Base-by-base conservation (phyloP, 2,329 filamentous ascomycete genomes). In the Cordyceps cicadae region DNA sequence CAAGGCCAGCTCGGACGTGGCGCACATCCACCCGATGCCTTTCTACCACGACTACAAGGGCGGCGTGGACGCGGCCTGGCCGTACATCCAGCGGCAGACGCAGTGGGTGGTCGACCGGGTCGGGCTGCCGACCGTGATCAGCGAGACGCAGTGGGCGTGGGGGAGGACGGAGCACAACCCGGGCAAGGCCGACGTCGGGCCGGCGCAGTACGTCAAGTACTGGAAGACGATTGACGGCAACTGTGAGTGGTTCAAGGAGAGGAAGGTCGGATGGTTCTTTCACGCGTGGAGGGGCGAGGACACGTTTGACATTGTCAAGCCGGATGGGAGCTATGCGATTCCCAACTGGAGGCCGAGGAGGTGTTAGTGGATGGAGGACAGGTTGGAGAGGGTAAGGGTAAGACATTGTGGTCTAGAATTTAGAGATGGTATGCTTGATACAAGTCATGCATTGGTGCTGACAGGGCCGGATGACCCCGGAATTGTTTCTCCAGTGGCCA, bases 11-110 rank as follows among this genome's bases (percentile, higher is more conserved):
- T 66, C 65, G 11, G 63, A 66, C 37, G 51, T 63, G 34, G 63
- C 64, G 6, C 64, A 66, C 55, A 66, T 64, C 62, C 65, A 66
- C 59, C 62, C 63, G 43, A 66, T 66, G 65, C 64, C 64, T 29
- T 66, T 66, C 55, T 66, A 65, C 46, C 64, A 63, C 54, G 50
- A 52, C 46, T 62, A 64, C 60, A 56, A 62, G 12, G 39, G 49
- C 19, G 51, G 62, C 34, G 59, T 51, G 9, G 59, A 61, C 14
- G 26, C 61, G 14, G 63, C 64, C 9, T 66, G 62, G 63, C 56
- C 46, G 17, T 66, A 66, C 51, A 64, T 66, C 46, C 55, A 65
- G 52, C 45, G 54, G 21, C 59, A 62, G 59, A 64, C 64, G 26
- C 52, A 59, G 37, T 64, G 63, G 60, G 64, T 63, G 29, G 39